Conservation (phyloP, 2,329 filamentous ascomycete species). For the Penicillium nordicum region DNA sequence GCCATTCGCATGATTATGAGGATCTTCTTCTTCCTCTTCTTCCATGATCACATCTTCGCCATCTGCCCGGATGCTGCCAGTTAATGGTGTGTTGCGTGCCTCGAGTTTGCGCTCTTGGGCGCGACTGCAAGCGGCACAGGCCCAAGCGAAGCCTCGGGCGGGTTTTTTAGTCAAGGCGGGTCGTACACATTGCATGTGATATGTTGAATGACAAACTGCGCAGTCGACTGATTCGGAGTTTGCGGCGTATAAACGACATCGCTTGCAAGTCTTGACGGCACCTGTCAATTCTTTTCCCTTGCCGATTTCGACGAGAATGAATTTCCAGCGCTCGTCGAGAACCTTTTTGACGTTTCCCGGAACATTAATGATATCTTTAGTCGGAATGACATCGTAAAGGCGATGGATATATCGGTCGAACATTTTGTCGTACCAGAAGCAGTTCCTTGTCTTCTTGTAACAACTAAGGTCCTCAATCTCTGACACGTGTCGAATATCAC, state of each 20-base stretch:
- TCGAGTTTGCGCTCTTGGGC: constrained; percentile 93
- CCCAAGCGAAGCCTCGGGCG: constrained; percentile 96
- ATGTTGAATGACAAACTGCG: constrained; percentile 89
- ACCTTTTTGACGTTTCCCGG: constrained; percentile 93
- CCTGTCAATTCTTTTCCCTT: constrained; percentile 93
- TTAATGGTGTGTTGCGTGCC: constrained; percentile 77
- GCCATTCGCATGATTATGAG: constrained; percentile 48
- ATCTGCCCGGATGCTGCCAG: constrained; percentile 54
- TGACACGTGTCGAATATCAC: constrained; percentile 80
- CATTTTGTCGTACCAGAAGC: constrained; percentile 95
- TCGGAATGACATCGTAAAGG: constrained; percentile 95
- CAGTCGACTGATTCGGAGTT: constrained; percentile 97
- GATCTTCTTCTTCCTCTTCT: constrained; percentile 68
- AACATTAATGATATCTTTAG: constrained; percentile 89
- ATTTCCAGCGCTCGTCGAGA: constrained; percentile 93
- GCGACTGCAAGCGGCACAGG: constrained; percentile 90
- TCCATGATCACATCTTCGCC: constrained; percentile 63
- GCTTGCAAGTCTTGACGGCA: constrained; percentile 92
- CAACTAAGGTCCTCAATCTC: constrained; percentile 80
- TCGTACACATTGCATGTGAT: constrained; percentile 97
- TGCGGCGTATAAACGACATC: constrained; percentile 86
- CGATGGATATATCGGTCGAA: constrained; percentile 98
- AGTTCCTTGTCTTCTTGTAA: constrained; percentile 79
- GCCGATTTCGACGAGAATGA: constrained; percentile 88
- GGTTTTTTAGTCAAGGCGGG: constrained; percentile 93